These are phyloP conservation scores for Microbotryum violaceum DNA, from an alignment of 1,284 basidiomycete species.

Conservation along the genomic window DNA sequence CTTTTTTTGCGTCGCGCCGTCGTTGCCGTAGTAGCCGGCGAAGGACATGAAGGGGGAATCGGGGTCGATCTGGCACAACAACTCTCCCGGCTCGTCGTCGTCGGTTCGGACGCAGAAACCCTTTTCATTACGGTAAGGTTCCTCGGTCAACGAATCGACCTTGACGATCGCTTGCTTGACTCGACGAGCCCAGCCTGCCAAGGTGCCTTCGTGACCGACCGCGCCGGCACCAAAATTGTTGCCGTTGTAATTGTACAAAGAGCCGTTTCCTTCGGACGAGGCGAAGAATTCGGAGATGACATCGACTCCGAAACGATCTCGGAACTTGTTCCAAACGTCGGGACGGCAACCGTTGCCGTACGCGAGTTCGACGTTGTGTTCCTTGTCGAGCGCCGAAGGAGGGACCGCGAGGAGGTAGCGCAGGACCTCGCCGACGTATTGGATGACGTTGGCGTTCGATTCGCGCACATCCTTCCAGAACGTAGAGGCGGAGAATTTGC, in stretches of 20 bases:
- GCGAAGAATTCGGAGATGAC: constrained; percentile 41
- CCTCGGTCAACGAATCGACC: constrained; percentile 41
- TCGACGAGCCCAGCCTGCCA: constrained; percentile 26
- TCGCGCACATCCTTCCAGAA: constrained; percentile 40
- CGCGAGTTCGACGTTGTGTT: constrained; percentile 41
- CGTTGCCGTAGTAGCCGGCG: constrained; percentile 27
- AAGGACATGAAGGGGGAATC: constrained; percentile 23
- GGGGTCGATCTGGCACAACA: constrained; percentile 37
- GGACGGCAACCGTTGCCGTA: constrained; percentile 41
- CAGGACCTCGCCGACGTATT: constrained; percentile 41
- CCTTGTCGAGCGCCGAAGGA: constrained; percentile 37
- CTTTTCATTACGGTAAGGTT: constrained; percentile 37
- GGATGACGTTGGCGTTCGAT: constrained; percentile 39
- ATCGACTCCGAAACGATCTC: constrained; percentile 38
- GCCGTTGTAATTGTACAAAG: constrained; percentile 39
- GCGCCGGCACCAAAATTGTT: constrained; percentile 40
- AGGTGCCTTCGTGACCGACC: constrained; percentile 36
- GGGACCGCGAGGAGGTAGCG: constrained; percentile 39
- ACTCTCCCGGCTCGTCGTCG: constrained; percentile 37
- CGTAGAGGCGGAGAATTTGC: constrained; percentile 39
- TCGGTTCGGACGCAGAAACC: constrained; percentile 35
- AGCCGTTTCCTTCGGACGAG: constrained; percentile 36
- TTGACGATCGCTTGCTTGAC: constrained; percentile 37
- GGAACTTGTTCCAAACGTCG: constrained; percentile 42
- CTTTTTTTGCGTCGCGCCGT: constrained; percentile 38